Conservation (phyloP, 306 rosid species). For the Amphicarpaea edgeworthii region DNA sequence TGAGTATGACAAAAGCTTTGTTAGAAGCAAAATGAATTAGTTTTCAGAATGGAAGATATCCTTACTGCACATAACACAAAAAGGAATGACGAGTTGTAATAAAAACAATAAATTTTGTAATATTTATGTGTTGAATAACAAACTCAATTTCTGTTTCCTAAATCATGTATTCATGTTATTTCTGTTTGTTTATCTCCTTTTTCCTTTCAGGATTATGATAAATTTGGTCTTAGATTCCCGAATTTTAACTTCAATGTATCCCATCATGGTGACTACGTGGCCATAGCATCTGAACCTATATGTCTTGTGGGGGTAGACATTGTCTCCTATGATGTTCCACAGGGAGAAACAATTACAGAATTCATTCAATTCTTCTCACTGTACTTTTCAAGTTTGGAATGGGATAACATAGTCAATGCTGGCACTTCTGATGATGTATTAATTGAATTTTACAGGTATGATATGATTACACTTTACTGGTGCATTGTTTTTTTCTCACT, state of each 20-base stretch:
- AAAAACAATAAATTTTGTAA: neutral
- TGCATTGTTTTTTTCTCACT: neutral
- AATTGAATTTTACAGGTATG: slow-evolving; percentile 77
- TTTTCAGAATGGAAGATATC: no score
- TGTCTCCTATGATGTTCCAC: slow-evolving; percentile 68
- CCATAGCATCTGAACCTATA: slow-evolving; percentile 89
- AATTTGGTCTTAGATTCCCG: slow-evolving; percentile 55
- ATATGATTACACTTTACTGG: neutral
- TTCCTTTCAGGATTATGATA: slow-evolving; percentile 60
- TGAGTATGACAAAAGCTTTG: neutral
- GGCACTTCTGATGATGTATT: slow-evolving; percentile 64
- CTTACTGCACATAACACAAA: neutral
- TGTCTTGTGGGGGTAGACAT: slow-evolving; percentile 89
- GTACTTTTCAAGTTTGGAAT: slow-evolving; percentile 81
- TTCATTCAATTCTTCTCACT: slow-evolving; percentile 68
- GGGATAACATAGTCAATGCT: slow-evolving; percentile 69
- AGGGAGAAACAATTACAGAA: slow-evolving; percentile 58
- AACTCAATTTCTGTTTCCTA: neutral
- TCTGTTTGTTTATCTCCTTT: slow-evolving; percentile 17
- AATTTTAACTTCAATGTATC: slow-evolving; percentile 91
- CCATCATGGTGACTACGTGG: slow-evolving; percentile 94
- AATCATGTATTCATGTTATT: neutral
- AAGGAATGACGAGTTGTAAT: neutral
- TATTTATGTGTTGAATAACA: neutral
- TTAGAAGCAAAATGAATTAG: neutral